Evolutionary conservation across 2,329 filamentous ascomycete species (phyloP).

Genomic region (Pseudopithomyces chartarum): DNA sequence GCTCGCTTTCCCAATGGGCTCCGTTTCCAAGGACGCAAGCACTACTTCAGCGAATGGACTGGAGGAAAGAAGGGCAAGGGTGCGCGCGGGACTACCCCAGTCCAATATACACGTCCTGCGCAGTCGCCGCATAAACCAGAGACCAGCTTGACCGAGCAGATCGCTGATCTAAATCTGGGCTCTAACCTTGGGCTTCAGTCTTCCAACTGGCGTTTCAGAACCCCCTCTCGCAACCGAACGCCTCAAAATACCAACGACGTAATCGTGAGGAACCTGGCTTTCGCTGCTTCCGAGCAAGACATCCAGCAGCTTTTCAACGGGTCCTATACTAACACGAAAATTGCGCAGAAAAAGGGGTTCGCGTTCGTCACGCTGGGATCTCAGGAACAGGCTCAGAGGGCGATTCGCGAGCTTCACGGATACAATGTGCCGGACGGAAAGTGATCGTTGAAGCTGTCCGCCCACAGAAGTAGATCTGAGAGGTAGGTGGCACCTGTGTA

Average conservation of each 20-base stretch:
- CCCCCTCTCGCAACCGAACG: background rate
- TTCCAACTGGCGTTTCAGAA: background rate
- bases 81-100: too few relatives aligned
- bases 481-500: too few relatives aligned
- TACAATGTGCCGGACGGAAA: background rate
- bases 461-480: background rate
- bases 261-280: background rate
- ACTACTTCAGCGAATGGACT: too few relatives aligned
- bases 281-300: background rate
- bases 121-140: background rate
- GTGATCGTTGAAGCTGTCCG: background rate
- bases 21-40: too few relatives aligned
- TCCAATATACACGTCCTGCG: background rate
- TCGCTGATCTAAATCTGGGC: background rate
- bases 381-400: background rate
- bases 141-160: background rate
- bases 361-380: background rate
- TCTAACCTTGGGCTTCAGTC: background rate
- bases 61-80: too few relatives aligned
- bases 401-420: background rate
- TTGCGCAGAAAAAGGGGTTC: background rate
- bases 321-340: too few relatives aligned
- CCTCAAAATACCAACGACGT: background rate
- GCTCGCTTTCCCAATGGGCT: too few relatives aligned
- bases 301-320: background rate